Evolutionary conservation across 1,284 basidiomycete species (phyloP).

Genomic region (Chiua sp.): DNA sequence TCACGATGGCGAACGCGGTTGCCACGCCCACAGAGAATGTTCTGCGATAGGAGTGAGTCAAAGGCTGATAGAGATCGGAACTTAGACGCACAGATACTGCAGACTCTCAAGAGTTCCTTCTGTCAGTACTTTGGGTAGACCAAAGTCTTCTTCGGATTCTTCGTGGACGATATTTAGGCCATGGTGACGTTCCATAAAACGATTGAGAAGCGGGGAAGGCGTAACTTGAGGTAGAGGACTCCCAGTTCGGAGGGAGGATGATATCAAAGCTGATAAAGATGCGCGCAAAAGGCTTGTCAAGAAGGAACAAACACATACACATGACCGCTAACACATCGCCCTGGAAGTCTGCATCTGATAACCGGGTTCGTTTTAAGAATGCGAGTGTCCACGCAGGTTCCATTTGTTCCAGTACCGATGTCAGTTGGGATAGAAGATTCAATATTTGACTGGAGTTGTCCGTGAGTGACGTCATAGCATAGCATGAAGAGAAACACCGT

Average conservation of each 20-base stretch:
- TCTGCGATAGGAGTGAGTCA: conserved; percentile 40
- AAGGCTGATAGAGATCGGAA: background rate
- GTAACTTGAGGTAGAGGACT: conserved; percentile 86
- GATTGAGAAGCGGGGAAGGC: conserved; percentile 80
- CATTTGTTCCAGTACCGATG: conserved; percentile 67
- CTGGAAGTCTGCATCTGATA: conserved; percentile 82
- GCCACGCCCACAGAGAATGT: conserved; percentile 78
- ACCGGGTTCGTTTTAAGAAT: conserved; percentile 75
- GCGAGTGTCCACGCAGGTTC: conserved; percentile 79
- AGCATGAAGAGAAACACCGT: conserved; percentile 19
- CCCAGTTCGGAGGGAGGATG: conserved; percentile 76
- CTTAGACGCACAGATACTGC: conserved; percentile 65
- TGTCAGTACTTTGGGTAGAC: conserved; percentile 66
- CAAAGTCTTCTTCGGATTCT: conserved; percentile 72
- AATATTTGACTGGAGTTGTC: conserved; percentile 56
- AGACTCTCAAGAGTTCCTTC: conserved; percentile 70
- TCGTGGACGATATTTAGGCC: conserved; percentile 69
- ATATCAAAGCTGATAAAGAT: conserved; percentile 58
- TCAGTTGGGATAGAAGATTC: conserved; percentile 65
- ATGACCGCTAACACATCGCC: conserved; percentile 85
- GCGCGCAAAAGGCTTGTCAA: background rate
- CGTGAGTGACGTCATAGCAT: conserved; percentile 2
- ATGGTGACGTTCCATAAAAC: conserved; percentile 68
- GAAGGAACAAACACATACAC: conserved; percentile 48
- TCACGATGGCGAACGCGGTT: conserved; percentile 69